Percentiles rank a stretch among this genome's conserved stretches.
phyloP scores from a whole-genome alignment of 2,329 filamentous ascomycete species.

The Colletotrichum caudatum region DNA sequence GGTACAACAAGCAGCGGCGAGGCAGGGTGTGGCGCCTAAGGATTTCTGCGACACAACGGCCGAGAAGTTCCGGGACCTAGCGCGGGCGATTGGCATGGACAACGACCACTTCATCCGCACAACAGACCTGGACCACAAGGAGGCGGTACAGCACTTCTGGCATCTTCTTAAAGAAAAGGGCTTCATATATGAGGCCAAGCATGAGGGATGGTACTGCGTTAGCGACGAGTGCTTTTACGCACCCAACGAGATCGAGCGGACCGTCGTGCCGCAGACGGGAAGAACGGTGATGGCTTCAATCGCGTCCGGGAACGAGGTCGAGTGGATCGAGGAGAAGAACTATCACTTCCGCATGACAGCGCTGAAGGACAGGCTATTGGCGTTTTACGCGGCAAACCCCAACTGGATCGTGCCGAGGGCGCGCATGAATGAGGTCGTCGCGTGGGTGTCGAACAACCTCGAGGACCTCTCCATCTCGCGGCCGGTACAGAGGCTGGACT shows the following conservation, averaged over 20 bases:
- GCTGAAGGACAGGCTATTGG: constrained; percentile 81
- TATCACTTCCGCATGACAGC: constrained; percentile 94
- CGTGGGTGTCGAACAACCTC: constrained; percentile 81
- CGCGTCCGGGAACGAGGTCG: constrained; percentile 92
- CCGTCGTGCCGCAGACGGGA: constrained; percentile 83
- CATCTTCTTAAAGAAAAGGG: constrained; percentile 79
- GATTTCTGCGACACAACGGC: constrained; percentile 91
- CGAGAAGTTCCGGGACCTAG: constrained; percentile 81
- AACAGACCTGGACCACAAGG: constrained; percentile 83
- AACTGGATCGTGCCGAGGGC: constrained; percentile 78
- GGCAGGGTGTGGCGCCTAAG: constrained; percentile 78
- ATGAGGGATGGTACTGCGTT: constrained; percentile 96
- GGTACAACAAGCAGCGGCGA: constrained; percentile 86
- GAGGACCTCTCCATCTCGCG: constrained; percentile 92
- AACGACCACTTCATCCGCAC: constrained; percentile 94
- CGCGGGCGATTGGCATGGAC: constrained; percentile 74
- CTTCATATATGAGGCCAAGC: constrained; percentile 85
- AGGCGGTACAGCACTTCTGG: constrained; percentile 93
- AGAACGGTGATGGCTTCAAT: constrained; percentile 83
- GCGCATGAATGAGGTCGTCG: constrained; percentile 82
- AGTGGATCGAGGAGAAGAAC: constrained; percentile 93
- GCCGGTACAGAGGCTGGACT: constrained; percentile 79
- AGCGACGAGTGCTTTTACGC: constrained; percentile 98
- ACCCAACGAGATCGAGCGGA: constrained; percentile 76
- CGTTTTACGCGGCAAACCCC: constrained; percentile 83